phyloP scores from a whole-genome alignment of 495 filamentous ascomycete genomes.

The Pseudoneurospora amorphoporcata region DNA sequence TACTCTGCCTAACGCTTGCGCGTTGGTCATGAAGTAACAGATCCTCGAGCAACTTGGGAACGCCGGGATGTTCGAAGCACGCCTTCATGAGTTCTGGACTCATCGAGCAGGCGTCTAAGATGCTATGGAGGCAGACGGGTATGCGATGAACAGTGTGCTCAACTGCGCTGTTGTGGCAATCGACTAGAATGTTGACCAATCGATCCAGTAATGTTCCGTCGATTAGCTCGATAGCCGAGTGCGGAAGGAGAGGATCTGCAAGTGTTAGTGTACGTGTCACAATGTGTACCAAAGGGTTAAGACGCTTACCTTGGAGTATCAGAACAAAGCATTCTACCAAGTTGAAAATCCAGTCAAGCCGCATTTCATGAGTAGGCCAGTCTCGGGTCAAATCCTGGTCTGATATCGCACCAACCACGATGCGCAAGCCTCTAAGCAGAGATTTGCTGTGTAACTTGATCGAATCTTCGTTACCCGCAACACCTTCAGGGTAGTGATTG shows the following conservation, averaged over 20 bases:
- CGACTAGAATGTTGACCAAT: conserved; percentile 26
- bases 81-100: conserved; percentile 48
- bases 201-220: conserved; percentile 23
- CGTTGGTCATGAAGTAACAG: conserved; percentile 35
- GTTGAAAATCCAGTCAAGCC: conserved; percentile 28
- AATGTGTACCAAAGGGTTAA: background rate
- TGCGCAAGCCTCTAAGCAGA: conserved; percentile 26
- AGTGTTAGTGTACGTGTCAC: background rate
- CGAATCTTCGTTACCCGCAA: background rate
- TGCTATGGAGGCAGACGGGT: conserved; percentile 45
- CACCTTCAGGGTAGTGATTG: background rate
- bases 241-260: conserved; percentile 13
- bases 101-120: conserved; percentile 55
- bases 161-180: background rate
- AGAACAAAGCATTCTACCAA: conserved; percentile 32
- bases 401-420: conserved; percentile 38
- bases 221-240: conserved; percentile 17
- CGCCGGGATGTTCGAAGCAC: conserved; percentile 33
- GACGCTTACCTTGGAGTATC: conserved; percentile 32
- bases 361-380: conserved; percentile 28
- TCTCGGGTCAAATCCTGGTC: conserved; percentile 29
- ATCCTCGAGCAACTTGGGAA: conserved; percentile 22
- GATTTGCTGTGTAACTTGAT: conserved; percentile 18
- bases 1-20: conserved; percentile 27
- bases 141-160: conserved; percentile 8